Evolutionary conservation across 345 rosid genomes (phyloP).

Genomic region (Aethionema arabicum): DNA sequence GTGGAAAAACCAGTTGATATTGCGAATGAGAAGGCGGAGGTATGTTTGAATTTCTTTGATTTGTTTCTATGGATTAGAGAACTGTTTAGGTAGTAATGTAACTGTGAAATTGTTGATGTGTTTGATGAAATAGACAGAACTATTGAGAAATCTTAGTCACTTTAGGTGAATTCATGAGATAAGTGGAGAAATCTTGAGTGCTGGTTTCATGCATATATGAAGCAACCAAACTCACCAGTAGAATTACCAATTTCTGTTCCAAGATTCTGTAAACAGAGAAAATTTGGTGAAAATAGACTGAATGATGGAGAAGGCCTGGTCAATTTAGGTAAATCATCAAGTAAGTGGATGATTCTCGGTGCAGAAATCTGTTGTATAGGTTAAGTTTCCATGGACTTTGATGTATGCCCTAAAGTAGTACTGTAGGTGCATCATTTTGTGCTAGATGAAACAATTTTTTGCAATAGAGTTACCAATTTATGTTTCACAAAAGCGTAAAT

Average conservation of each 20-base stretch:
- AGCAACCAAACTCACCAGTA: no score
- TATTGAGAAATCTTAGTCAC: neutral
- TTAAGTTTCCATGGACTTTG: neutral
- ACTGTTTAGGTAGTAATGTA: neutral
- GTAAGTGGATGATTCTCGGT: neutral
- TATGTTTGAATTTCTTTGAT: slow-evolving; percentile 3
- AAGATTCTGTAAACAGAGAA: neutral
- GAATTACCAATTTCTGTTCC: no score
- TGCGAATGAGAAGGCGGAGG: slow-evolving; percentile 37
- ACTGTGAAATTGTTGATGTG: neutral
- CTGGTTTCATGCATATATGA: neutral
- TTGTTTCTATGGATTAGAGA: neutral
- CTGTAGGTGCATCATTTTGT: slow-evolving; percentile 3
- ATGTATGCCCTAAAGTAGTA: slow-evolving; percentile 11
- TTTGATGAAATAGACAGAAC: neutral
- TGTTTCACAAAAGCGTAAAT: neutral
- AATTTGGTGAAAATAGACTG: neutral
- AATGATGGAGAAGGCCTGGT: neutral
- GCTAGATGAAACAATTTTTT: slow-evolving; percentile 11
- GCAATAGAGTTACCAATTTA: neutral
- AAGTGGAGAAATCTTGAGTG: neutral
- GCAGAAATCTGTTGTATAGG: neutral
- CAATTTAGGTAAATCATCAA: neutral
- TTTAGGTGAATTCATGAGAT: slow-evolving; percentile 23
- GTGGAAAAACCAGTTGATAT: slow-evolving; percentile 33